Base-by-base conservation (phyloP, 2,329 filamentous ascomycete species). In the Hyphodiscus sp. region DNA sequence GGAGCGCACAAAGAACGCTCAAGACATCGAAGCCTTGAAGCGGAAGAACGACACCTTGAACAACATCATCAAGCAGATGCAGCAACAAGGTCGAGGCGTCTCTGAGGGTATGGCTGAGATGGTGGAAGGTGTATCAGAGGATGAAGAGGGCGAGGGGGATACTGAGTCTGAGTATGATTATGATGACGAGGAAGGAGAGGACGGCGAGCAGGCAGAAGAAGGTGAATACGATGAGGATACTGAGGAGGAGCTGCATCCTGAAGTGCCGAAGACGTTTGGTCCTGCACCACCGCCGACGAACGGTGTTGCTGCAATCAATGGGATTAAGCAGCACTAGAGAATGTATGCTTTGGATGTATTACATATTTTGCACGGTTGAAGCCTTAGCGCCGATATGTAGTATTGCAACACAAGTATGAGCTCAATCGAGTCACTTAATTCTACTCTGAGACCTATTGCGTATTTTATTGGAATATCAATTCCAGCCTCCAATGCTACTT, bases 51-150 rank as follows among this genome's bases (percentile, higher is more conserved):
- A 90, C 58, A 95, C 95, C 71, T 82, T 99, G 53, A 92, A 92
- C 72, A 91, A 89, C 68, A 88, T 97, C 65, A 96, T 95, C 72
- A 88, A 94, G 58, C 89, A 91, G 65, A 96, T 97, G 90, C 92
- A 97, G 71, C 88, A 89, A 61, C 91, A 96, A 67, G 91, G 92
- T 16, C 85, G 92, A 56, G 90, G 90, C 52, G 80, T 84, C 50
- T 78, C 81, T 3, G 80, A 87, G 54, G 84, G 82, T 54, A 76
- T 81, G 73, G 79, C 75, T 52, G 78, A 75, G 59, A 81, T 80
- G 60, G 75, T 81, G 59, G 84, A 82, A 68, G 80, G 67, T 66
- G 76, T 69, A 70, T 71, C 30, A 70, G 78, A 60, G 71, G 78
- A 62, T 69, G 77, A 80, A 49, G 83, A 85, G 61, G 78, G 81